Evolutionary conservation across 768 basidiomycete genomes (phyloP).

Genomic region (Boletus rubroflammeus): DNA sequence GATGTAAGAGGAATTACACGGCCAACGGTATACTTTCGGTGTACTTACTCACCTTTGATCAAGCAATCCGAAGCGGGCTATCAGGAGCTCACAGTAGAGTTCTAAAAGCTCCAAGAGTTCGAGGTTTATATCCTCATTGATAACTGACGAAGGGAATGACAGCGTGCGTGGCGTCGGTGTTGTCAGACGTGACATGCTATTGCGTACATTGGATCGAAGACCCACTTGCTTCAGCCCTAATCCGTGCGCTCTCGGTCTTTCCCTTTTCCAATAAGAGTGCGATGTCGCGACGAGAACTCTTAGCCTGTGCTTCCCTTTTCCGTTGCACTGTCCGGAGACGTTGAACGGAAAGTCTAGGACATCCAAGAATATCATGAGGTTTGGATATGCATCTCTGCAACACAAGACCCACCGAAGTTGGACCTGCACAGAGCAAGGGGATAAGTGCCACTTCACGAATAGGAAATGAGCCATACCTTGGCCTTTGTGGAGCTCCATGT

Average conservation of each 20-base stretch:
- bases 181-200: conserved; percentile 8
- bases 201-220: conserved; percentile 15
- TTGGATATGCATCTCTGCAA: neutral
- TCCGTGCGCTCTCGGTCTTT: conserved; percentile 78
- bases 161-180: conserved; percentile 15
- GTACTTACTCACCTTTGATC: conserved; percentile 69
- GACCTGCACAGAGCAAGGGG: conserved; percentile 31
- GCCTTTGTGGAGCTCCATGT: conserved; percentile 63
- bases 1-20: conserved; percentile 5
- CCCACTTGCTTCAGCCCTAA: conserved; percentile 82
- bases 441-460: conserved; percentile 5
- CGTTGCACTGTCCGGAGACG: conserved; percentile 81
- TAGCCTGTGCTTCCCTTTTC: conserved; percentile 88
- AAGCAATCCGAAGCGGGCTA: conserved; percentile 87
- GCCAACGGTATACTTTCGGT: conserved; percentile 1
- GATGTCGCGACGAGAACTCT: conserved; percentile 71
- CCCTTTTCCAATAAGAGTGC: conserved; percentile 74
- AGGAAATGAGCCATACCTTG: conserved; percentile 37
- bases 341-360: conserved; percentile 73
- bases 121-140: conserved; percentile 79
- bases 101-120: conserved; percentile 91
- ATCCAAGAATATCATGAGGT: conserved; percentile 3
- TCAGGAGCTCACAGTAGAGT: conserved; percentile 89
- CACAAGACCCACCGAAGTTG: conserved; percentile 41
- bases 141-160: conserved; percentile 44